These are phyloP conservation scores for Prunus kanzakura DNA, from an alignment of 306 rosid genomes.

Conservation along the genomic window DNA sequence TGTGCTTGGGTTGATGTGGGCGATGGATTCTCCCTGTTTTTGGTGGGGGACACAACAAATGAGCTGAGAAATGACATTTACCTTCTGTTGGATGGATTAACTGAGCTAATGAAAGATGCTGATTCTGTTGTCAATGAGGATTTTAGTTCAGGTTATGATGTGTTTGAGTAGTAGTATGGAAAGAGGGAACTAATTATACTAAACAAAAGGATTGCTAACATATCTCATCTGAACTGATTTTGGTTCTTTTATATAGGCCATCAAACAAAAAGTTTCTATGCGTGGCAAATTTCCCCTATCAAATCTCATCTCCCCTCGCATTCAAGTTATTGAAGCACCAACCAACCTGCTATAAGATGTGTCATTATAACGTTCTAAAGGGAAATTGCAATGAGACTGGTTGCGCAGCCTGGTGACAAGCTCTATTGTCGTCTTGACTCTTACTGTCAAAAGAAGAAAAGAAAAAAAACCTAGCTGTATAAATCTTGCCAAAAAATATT, in stretches of 20 bases:
- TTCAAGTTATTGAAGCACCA: too few relatives aligned
- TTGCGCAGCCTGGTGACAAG: too few relatives aligned
- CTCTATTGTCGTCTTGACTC: too few relatives aligned
- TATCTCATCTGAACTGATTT: not conserved
- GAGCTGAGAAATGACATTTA: conserved; percentile 43
- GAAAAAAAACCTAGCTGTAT: too few relatives aligned
- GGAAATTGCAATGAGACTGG: too few relatives aligned
- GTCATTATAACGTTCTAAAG: too few relatives aligned
- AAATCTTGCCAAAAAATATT: too few relatives aligned
- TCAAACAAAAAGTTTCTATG: not conserved
- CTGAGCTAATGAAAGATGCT: conserved; percentile 56
- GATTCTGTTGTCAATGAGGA: conserved; percentile 34
- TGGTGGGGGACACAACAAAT: conserved; percentile 64
- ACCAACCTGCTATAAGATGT: too few relatives aligned
- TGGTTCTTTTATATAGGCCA: not conserved
- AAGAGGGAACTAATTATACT: conserved; percentile 24
- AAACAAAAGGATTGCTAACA: conserved; percentile 2
- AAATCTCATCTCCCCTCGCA: too few relatives aligned
- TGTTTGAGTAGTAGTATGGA: conserved; percentile 31
- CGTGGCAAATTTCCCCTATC: too few relatives aligned
- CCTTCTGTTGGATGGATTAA: conserved; percentile 60
- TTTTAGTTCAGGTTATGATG: conserved; percentile 24
- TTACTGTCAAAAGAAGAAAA: too few relatives aligned
- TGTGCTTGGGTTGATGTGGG: conserved; percentile 76
- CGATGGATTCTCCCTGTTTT: conserved; percentile 50